Base-by-base conservation (phyloP, 139 green algal species). In the Auxenochlorella protothecoides region DNA sequence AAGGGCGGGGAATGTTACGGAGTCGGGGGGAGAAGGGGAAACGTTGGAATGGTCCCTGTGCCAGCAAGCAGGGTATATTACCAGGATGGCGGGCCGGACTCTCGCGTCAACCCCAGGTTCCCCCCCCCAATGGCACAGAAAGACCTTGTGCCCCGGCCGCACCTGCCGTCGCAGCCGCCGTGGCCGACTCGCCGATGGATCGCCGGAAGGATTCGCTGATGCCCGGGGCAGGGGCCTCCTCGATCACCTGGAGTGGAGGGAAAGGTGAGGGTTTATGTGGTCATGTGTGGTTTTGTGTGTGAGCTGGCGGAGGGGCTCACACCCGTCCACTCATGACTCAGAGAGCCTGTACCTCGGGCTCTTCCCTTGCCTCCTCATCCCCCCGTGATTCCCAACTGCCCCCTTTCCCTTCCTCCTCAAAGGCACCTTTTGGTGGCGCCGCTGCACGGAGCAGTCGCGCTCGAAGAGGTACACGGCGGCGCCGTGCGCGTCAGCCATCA, bases 391-490 rank as follows among this genome's bases (percentile, higher is more conserved):
- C 27, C 27, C 27, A 44, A 44, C 27, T 44, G 27, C 27, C 27
- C 27, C 27, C 27, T 44, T 44, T 44, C 27, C 27, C 27, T 44
- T 44, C 27, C 27, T 1, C 27, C 27, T 44, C 27, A 44, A 44
- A 44, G 27, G 7, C 54, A 84, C 80, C 72, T 90, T 90, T 65
- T 96, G 90, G 73, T 96, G 90, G 16, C 90, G 80, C 4, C 90
- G 70, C 81, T 96, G 90, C 68, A 96, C 74, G 11, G 75, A 86
- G 83, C 90, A 96, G 81, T 96, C 90, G 0, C 90, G 72, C 76
- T 96, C 90, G 68, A 87, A 91, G 53, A 96, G 78, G 74, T 94
- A 89, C 16, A 92, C 76, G 2, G 78, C 83, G 59, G 81, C 78
- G 65, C 86, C 90, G 53, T 92, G 85, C 2, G 11, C n/a, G 77